Base-by-base conservation (phyloP, 352 stramenopile species). In the Phytophthora pseudosyringae region DNA sequence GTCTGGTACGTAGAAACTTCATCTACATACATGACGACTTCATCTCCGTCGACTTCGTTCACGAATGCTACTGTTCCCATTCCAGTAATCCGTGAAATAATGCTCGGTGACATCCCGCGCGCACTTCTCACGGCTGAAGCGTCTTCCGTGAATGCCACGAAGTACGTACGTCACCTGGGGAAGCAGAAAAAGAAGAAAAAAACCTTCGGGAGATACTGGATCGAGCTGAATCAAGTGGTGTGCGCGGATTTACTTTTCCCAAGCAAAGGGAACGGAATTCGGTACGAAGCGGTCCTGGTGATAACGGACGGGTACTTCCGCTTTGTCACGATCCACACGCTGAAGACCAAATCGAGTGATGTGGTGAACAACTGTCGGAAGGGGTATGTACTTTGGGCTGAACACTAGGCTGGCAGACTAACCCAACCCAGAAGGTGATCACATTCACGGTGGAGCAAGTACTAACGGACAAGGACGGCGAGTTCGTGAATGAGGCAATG, bases 191-290 rank as follows among this genome's bases (percentile, higher is more conserved):
- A 46, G 16, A 40, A 48, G 8, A 32, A 11, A 18, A 35, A 32
- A n/a, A n/a, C n/a, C n/a, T n/a, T 18, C 56, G 11, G 7, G 58
- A 64, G 46, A 48, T 52, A 16, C 16, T 64, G 4, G 46, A 67
- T 54, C 18, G 59, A 35, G 21, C n/a, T n/a, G 25, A 67, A 67
- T 25, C 48, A 60, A 60, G 48, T 67, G 11, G 41, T 60, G 18
- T 67, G 49, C 7, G 49, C 40, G 6, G 59, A 67, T 15, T 13
- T 67, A 3, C 33, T 56, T 28, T 33, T 67, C 8, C 49, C 48
- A 1, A 13, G 41, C 15, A 57, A 55, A 29, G 1, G 5, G 8
- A 64, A 55, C 16, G 16, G 39, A 0, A 60, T 7, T 25, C 18
- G n/a, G 21, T 67, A 40, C 8, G 33, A 67, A 9, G 48, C 32